phyloP scores from a whole-genome alignment of 257 asterid genomes.

The Jasminum sambac region DNA sequence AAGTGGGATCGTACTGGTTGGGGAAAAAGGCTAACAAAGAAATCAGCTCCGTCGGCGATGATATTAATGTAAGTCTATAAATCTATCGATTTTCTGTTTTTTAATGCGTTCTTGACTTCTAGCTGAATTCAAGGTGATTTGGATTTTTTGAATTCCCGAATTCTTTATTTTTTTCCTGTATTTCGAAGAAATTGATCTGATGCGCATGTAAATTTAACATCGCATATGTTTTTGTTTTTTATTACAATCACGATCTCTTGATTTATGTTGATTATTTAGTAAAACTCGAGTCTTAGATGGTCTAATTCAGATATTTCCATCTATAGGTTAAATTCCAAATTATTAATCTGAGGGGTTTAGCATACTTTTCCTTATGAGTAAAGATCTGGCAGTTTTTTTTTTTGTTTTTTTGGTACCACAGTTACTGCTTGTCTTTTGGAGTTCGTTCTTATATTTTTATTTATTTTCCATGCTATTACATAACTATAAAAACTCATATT shows the following conservation, averaged over 20 bases:
- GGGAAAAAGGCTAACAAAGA: constrained; percentile 75
- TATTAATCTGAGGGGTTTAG: not conserved
- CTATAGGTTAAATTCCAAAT: not conserved
- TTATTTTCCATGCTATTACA: not conserved
- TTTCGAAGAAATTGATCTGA: not conserved
- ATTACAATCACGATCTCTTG: not conserved
- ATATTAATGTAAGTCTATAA: constrained; percentile 55
- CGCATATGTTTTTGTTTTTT: too few species aligned
- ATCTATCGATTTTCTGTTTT: not conserved
- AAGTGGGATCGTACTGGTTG: constrained; percentile 82
- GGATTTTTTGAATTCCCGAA: not conserved
- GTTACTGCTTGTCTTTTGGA: not conserved
- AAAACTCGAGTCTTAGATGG: not conserved
- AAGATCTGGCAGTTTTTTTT: not conserved
- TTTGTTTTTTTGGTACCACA: not conserved
- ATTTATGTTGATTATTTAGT: not conserved
- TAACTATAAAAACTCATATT: not conserved
- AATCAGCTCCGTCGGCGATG: constrained; percentile 68
- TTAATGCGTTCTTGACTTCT: not conserved
- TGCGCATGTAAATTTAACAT: not conserved
- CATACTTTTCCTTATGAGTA: not conserved
- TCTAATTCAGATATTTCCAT: not conserved
- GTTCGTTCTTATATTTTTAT: not conserved
- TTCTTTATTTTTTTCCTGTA: not conserved
- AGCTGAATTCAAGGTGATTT: constrained; percentile 15